These are phyloP conservation scores for Scedosporium dehoogii DNA, from an alignment of 2,329 filamentous ascomycete genomes.

Conservation along the genomic window DNA sequence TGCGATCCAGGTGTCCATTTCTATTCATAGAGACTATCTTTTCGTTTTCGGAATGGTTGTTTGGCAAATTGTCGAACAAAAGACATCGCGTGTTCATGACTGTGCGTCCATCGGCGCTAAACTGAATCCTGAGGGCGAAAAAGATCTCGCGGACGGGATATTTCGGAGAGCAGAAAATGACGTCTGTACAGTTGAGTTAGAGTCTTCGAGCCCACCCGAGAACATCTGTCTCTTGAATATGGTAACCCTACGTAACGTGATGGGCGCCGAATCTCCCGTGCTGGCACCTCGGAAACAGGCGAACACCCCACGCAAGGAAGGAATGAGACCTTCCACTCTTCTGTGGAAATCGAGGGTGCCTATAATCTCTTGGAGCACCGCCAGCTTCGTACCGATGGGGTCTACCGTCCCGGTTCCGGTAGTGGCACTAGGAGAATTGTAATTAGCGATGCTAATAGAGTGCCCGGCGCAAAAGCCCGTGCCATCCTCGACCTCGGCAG, in stretches of 20 bases:
- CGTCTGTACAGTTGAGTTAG: constrained; percentile 42
- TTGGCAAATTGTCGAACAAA: neutral
- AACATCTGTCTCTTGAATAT: constrained; percentile 26
- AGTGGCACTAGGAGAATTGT: neutral
- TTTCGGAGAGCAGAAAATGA: constrained; percentile 28
- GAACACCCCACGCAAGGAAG: constrained; percentile 18
- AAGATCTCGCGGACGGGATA: neutral
- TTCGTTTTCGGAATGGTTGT: neutral
- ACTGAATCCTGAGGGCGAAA: constrained; percentile 40
- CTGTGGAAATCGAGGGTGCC: neutral
- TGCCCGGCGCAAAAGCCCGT: neutral
- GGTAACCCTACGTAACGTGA: constrained; percentile 13
- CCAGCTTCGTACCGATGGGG: neutral
- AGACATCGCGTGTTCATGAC: constrained; percentile 17
- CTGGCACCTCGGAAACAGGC: constrained; percentile 19
- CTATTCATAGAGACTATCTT: neutral
- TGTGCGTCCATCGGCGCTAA: constrained; percentile 51
- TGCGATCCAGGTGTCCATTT: neutral
- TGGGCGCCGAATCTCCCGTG: constrained; percentile 20
- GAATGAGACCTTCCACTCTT: constrained; percentile 11
- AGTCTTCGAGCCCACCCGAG: constrained; percentile 37
- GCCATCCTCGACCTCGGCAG: neutral
- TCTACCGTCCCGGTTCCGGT: neutral
- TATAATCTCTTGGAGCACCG: neutral
- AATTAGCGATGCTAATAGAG: neutral